A percentile compares a stretch with the other conserved stretches of the same genome.
Conservation (phyloP, 768 basidiomycete species). For the Mrakia hoshinonis region DNA sequence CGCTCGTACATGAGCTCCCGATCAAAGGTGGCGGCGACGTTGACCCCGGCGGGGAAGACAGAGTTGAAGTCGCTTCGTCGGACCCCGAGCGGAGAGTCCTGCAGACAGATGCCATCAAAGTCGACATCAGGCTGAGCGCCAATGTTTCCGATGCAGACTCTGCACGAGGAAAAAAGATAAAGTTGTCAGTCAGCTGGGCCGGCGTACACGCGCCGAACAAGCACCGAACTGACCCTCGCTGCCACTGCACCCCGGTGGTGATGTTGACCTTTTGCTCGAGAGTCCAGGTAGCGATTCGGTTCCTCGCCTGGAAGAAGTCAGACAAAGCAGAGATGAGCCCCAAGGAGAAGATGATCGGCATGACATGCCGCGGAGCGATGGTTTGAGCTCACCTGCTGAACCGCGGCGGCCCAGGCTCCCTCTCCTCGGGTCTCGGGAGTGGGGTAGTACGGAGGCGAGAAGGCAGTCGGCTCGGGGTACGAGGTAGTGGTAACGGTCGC, state of each 20-base stretch:
- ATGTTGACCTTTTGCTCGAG: conserved; percentile 53
- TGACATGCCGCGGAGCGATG: not conserved
- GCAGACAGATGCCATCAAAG: conserved; percentile 47
- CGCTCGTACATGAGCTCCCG: conserved; percentile 18
- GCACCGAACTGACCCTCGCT: not conserved
- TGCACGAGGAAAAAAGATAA: not conserved
- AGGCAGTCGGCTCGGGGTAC: no score
- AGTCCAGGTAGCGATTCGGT: conserved; percentile 44
- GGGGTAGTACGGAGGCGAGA: no score
- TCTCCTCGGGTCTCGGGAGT: conserved; percentile 17
- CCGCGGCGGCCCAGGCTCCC: conserved; percentile 37
- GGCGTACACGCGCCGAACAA: not conserved
- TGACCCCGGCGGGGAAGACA: conserved; percentile 61
- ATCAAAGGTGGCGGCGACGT: conserved; percentile 59
- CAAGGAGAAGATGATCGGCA: no score
- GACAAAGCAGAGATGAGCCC: no score
- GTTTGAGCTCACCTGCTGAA: conserved; percentile 32
- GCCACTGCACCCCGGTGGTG: conserved; percentile 47
- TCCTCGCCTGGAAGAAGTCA: no score
- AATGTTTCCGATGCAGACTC: conserved; percentile 49
- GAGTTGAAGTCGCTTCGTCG: not conserved
- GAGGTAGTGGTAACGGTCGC: no score
- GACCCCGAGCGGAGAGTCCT: conserved; percentile 41
- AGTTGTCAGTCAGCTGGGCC: no score
- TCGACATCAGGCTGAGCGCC: conserved; percentile 46